Percentiles rank a stretch among this genome's conserved stretches.
Conservation (phyloP, 2,329 filamentous ascomycete species). For the Xylaria sp. region DNA sequence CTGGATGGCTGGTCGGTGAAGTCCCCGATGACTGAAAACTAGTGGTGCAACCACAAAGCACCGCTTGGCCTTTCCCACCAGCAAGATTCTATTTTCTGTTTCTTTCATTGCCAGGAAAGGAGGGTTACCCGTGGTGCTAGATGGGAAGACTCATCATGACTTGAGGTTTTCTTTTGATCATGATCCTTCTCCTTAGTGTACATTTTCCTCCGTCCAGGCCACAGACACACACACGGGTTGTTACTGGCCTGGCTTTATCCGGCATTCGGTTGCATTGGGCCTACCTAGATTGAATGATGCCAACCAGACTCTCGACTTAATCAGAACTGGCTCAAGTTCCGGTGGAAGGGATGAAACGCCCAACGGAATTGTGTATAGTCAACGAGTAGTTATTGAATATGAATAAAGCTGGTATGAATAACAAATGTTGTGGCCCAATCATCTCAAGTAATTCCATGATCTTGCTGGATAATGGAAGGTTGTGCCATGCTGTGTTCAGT, state of each 20-base stretch:
- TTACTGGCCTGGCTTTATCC: conserved; percentile 1
- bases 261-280: conserved; percentile 18
- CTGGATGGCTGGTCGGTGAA: conserved; percentile 1
- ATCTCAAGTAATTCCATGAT: background rate
- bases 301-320: conserved; percentile 6
- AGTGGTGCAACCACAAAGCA: conserved; percentile 1
- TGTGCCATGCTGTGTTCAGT: too few species aligned
- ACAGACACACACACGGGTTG: background rate
- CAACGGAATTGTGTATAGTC: conserved; percentile 8
- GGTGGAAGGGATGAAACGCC: background rate
- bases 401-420: conserved; percentile 7
- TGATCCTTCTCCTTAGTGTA: conserved; percentile 9
- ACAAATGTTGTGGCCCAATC: background rate
- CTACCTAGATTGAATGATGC: conserved; percentile 19
- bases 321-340: background rate
- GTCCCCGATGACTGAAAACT: background rate
- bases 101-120: background rate
- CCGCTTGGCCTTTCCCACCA: conserved; percentile 4
- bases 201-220: conserved; percentile 3
- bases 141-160: background rate
- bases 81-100: conserved; percentile 2
- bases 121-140: background rate
- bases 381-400: conserved; percentile 8
- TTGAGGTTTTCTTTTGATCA: background rate
- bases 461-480: too few species aligned